These are phyloP conservation scores for Tulasnella sp. DNA, from an alignment of 768 basidiomycete species.

Conservation along the genomic window DNA sequence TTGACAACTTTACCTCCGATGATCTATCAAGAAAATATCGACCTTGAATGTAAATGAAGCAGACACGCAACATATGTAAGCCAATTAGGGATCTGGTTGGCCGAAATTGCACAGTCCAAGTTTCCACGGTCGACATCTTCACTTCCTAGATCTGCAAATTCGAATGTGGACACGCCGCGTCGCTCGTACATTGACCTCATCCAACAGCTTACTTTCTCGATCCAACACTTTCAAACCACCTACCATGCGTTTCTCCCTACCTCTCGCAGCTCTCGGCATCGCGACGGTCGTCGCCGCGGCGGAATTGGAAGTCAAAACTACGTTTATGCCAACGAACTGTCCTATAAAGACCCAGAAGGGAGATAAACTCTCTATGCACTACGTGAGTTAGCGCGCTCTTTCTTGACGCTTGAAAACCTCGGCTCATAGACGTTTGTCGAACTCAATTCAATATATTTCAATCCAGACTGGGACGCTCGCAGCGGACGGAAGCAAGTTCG, in stretches of 20 bases:
- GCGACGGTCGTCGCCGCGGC: background rate
- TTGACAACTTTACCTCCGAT: too few relatives aligned
- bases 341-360: conserved; percentile 31
- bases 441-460: too few relatives aligned
- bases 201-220: background rate
- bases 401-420: background rate
- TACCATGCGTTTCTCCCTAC: background rate
- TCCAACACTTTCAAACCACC: background rate
- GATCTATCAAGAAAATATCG: too few relatives aligned
- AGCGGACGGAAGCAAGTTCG: conserved; percentile 72
- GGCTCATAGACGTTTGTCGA: background rate
- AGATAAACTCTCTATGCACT: conserved; percentile 63
- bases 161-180: background rate
- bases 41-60: too few relatives aligned
- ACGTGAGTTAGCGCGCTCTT: conserved; percentile 38
- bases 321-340: conserved; percentile 13
- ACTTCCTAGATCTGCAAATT: too few relatives aligned
- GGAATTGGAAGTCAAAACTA: conserved; percentile 13
- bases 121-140: too few relatives aligned
- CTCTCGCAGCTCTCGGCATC: background rate
- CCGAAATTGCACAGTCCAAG: too few relatives aligned
- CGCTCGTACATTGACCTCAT: background rate
- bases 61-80: too few relatives aligned
- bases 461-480: conserved; percentile 72
- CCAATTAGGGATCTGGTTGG: too few relatives aligned